These are phyloP conservation scores for Colletotrichum gloeosporioides DNA, from an alignment of 2,329 filamentous ascomycete genomes.

Conservation along the genomic window DNA sequence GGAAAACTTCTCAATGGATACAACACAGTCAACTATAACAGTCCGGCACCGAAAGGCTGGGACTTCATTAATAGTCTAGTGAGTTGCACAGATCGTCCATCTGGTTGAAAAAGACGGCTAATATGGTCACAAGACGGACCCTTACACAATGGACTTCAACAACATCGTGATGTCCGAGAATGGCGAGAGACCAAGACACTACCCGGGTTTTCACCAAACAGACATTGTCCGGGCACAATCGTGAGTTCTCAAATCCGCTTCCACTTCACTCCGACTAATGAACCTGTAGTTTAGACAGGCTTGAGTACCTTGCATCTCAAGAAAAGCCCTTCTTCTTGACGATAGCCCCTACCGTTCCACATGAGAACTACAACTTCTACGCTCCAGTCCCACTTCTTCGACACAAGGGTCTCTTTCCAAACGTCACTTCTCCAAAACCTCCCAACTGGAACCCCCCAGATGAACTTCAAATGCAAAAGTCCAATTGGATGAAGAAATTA, in stretches of 20 bases:
- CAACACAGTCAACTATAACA: conserved; percentile 43
- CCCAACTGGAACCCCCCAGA: conserved; percentile 29
- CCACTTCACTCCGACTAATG: not conserved
- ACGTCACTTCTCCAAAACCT: conserved; percentile 21
- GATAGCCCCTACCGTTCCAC: conserved; percentile 17
- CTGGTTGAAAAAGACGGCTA: not conserved
- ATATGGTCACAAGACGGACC: not conserved
- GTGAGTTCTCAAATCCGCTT: not conserved
- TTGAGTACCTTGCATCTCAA: conserved; percentile 20
- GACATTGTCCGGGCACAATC: not conserved
- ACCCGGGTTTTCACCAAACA: not conserved
- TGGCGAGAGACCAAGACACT: not conserved
- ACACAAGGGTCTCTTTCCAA: conserved; percentile 23
- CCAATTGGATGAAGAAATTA: conserved; percentile 23
- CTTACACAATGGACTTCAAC: not conserved
- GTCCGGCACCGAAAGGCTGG: conserved; percentile 33
- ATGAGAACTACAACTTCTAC: not conserved
- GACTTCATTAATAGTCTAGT: conserved; percentile 26
- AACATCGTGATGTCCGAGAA: not conserved
- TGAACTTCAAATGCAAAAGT: conserved; percentile 21
- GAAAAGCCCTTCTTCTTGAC: conserved; percentile 26
- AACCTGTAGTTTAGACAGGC: conserved; percentile 12
- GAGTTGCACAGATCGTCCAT: not conserved
- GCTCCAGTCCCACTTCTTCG: conserved; percentile 1
- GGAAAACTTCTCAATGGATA: conserved; percentile 51